Evolutionary conservation across 495 filamentous ascomycete genomes (phyloP).

Genomic region (Neurospora sp.): DNA sequence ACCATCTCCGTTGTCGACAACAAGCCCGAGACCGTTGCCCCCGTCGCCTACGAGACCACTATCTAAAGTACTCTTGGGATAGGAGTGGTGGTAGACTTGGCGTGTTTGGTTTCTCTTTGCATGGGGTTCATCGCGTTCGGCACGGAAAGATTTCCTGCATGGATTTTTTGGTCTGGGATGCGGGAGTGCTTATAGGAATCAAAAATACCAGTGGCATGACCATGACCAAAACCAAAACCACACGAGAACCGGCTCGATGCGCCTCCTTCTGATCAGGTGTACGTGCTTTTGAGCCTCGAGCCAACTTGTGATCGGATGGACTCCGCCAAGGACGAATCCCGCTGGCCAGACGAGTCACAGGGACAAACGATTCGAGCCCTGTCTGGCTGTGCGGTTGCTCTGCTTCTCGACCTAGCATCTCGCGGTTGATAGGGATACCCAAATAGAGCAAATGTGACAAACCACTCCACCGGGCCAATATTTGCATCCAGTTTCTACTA

Average conservation of each 20-base stretch:
- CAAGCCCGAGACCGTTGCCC: conserved; percentile 80
- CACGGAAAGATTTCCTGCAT: conserved; percentile 28
- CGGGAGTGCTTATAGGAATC: conserved; percentile 30
- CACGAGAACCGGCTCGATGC: conserved; percentile 5
- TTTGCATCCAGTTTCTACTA: neutral
- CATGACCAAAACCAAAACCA: conserved; percentile 6
- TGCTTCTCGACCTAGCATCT: neutral
- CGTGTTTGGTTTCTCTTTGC: conserved; percentile 26
- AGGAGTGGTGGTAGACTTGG: conserved; percentile 18
- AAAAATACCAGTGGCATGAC: conserved; percentile 32
- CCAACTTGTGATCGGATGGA: neutral
- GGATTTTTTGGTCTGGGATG: conserved; percentile 27
- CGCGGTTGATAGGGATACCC: neutral
- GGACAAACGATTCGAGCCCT: neutral
- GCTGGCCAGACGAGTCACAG: neutral
- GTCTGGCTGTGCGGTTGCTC: neutral
- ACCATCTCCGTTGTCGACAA: conserved; percentile 67
- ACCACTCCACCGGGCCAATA: neutral
- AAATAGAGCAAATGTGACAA: neutral
- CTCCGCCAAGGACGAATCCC: neutral
- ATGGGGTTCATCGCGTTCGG: conserved; percentile 31
- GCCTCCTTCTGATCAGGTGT: neutral
- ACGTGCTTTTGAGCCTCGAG: neutral
- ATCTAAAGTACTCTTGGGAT: conserved; percentile 53
- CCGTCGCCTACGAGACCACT: conserved; percentile 93